Evolutionary conservation across 805 yeast species (phyloP).

Genomic region (Saccharomycopsis fibuligera): DNA sequence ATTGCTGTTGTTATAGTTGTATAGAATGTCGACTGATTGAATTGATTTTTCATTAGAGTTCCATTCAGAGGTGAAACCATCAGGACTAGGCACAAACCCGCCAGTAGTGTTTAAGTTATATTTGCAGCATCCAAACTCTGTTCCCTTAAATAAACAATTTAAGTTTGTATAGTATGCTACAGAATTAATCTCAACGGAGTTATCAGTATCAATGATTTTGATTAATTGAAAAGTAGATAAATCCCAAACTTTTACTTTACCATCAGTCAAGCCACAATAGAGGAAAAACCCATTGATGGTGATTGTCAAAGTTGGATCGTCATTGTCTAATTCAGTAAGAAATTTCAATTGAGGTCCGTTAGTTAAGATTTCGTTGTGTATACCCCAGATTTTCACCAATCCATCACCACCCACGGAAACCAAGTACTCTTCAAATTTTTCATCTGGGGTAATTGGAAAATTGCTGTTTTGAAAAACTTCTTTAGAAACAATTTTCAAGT

Average conservation of each 20-base stretch:
- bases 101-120: conserved; percentile 4
- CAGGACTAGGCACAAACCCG: conserved; percentile 39
- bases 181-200: conserved; percentile 50
- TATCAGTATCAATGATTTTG: conserved; percentile 36
- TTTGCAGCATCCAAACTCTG: conserved; percentile 17
- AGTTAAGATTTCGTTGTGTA: conserved; percentile 25
- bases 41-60: conserved; percentile 33
- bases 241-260: conserved; percentile 81
- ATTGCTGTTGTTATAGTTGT: conserved; percentile 15
- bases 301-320: conserved; percentile 68
- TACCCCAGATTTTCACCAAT: conserved; percentile 70
- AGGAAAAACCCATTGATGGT: conserved; percentile 58
- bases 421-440: conserved; percentile 33
- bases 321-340: conserved; percentile 46
- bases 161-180: conserved; percentile 44
- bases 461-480: conserved; percentile 20
- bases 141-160: conserved; percentile 54
- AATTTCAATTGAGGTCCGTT: conserved; percentile 24
- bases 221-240: conserved; percentile 70
- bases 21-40: conserved; percentile 21
- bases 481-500: conserved; percentile 31
- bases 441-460: conserved; percentile 22
- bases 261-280: conserved; percentile 76
- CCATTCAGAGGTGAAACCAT: conserved; percentile 55
- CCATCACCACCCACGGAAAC: conserved; percentile 92